A percentile compares a stretch with the other conserved stretches of the same genome.
phyloP scores from a whole-genome alignment of 768 basidiomycete genomes.

The Rhodosporidiobolus sp. region DNA sequence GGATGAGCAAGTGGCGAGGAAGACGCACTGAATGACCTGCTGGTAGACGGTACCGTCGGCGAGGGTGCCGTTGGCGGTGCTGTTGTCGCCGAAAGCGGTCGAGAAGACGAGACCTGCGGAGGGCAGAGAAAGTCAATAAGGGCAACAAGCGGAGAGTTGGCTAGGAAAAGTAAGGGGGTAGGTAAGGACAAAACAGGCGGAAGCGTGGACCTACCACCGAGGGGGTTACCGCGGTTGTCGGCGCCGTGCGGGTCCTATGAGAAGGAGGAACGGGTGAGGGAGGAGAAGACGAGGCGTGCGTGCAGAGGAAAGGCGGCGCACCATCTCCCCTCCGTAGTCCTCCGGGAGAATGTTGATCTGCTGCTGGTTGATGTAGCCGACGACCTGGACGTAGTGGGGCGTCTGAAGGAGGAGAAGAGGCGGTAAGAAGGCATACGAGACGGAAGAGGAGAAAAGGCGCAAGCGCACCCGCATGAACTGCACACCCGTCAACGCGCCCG shows the following conservation, averaged over 20 bases:
- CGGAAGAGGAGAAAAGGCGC: neutral
- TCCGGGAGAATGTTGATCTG: constrained; percentile 55
- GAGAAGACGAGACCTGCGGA: constrained; percentile 71
- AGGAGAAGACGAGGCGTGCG: constrained; percentile 52
- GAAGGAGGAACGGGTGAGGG: neutral
- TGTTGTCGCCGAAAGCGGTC: constrained; percentile 55
- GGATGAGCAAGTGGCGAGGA: constrained; percentile 53
- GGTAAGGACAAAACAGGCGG: neutral
- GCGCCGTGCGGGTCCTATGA: constrained; percentile 65
- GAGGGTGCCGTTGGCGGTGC: constrained; percentile 52
- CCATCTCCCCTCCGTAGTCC: constrained; percentile 67
- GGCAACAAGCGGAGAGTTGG: too few species aligned
- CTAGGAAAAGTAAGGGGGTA: neutral
- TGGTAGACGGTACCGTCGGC: constrained; percentile 36
- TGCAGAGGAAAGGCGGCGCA: constrained; percentile 71
- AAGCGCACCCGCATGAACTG: constrained; percentile 55
- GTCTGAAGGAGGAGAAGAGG: constrained; percentile 46
- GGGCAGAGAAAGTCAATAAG: too few species aligned
- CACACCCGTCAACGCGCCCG: constrained; percentile 61
- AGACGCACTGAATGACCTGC: constrained; percentile 68
- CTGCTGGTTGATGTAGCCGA: constrained; percentile 65
- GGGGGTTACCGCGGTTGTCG: constrained; percentile 66
- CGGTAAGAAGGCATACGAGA: too few species aligned
- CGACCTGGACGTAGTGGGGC: constrained; percentile 52
- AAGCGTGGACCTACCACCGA: constrained; percentile 27